Conservation (phyloP, 768 basidiomycete genomes). For the Naganishia randhawae region DNA sequence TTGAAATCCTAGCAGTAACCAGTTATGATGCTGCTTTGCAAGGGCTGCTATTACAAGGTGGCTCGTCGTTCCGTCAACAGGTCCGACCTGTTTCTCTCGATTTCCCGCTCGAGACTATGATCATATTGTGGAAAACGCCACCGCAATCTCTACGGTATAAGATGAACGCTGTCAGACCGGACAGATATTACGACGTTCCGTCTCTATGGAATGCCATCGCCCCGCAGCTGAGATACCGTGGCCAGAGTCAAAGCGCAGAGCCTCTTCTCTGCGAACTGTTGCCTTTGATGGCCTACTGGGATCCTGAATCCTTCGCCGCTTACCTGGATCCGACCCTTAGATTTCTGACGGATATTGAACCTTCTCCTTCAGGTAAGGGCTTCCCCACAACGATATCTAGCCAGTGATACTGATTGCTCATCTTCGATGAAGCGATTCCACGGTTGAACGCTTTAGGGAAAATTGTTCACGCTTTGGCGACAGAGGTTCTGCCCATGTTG, state of each 20-base stretch:
- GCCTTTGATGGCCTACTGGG: conserved; percentile 15
- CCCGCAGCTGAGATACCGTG: background rate
- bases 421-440: background rate
- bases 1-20: conserved; percentile 27
- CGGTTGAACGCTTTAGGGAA: conserved; percentile 4
- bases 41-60: conserved; percentile 7
- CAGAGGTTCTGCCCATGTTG: conserved; percentile 13
- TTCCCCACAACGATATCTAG: background rate
- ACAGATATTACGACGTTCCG: conserved; percentile 28
- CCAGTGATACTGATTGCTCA: background rate
- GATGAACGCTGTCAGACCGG: conserved; percentile 14
- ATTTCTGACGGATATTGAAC: background rate
- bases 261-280: conserved; percentile 11
- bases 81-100: background rate
- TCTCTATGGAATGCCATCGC: conserved; percentile 19
- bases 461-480: conserved; percentile 20
- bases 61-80: background rate
- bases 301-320: background rate
- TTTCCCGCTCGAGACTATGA: conserved; percentile 24
- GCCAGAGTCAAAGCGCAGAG: background rate
- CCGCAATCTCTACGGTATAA: conserved; percentile 23
- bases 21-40: conserved; percentile 26
- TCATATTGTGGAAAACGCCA: conserved; percentile 6
- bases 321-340: conserved; percentile 14
- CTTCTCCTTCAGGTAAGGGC: background rate